These are phyloP conservation scores for Russula ochroleuca DNA, from an alignment of 768 basidiomycete genomes.

Conservation along the genomic window DNA sequence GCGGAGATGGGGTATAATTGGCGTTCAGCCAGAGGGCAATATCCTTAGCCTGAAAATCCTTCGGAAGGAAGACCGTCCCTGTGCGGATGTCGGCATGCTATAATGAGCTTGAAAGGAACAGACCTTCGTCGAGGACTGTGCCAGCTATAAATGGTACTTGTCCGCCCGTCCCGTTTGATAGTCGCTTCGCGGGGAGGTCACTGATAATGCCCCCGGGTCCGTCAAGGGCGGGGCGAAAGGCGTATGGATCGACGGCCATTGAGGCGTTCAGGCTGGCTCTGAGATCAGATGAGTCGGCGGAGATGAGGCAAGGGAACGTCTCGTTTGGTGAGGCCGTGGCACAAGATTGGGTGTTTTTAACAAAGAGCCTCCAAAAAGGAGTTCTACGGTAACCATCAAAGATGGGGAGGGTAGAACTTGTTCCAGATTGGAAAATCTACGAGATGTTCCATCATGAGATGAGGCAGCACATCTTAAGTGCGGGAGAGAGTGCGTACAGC, in stretches of 20 bases:
- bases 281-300: conserved; percentile 27
- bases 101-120: background rate
- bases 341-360: conserved; percentile 37
- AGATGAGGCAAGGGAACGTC: conserved; percentile 37
- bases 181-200: conserved; percentile 38
- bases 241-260: conserved; percentile 33
- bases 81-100: background rate
- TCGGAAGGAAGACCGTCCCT: conserved; percentile 40
- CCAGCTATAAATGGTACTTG: conserved; percentile 45
- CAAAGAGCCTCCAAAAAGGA: conserved; percentile 40
- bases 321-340: conserved; percentile 29
- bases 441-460: background rate
- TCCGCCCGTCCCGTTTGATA: conserved; percentile 35
- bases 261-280: conserved; percentile 24
- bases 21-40: conserved; percentile 14
- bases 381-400: conserved; percentile 36
- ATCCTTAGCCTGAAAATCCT: conserved; percentile 16
- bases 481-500: conserved; percentile 24
- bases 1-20: conserved; percentile 23
- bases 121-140: conserved; percentile 46
- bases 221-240: conserved; percentile 42
- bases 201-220: conserved; percentile 40
- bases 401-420: conserved; percentile 33
- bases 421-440: conserved; percentile 45
- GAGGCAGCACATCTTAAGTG: no score